phyloP scores from a whole-genome alignment of 495 filamentous ascomycete species.

The Hyaloscypha bicolor region DNA sequence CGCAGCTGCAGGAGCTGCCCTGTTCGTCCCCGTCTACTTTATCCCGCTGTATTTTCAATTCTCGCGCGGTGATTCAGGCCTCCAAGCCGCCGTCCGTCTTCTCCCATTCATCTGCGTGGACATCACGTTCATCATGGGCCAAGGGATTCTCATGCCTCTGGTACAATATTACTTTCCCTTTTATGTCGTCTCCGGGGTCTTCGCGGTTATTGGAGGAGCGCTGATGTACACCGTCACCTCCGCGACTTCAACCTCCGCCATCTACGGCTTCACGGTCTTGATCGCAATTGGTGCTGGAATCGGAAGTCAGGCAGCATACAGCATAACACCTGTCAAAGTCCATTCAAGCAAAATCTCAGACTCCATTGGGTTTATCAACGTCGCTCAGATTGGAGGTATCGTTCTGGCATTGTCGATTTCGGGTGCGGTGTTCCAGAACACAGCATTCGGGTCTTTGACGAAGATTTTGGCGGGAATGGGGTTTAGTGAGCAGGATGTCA shows the following conservation, averaged over 20 bases:
- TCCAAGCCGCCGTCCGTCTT: conserved; percentile 44
- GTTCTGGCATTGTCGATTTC: conserved; percentile 51
- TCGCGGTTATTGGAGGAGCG: conserved; percentile 50
- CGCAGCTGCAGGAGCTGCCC: conserved; percentile 35
- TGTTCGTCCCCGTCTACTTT: conserved; percentile 52
- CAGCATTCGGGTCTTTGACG: conserved; percentile 27
- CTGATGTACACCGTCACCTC: conserved; percentile 45
- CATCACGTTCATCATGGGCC: conserved; percentile 35
- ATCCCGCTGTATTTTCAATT: conserved; percentile 55
- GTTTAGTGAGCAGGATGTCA: conserved; percentile 37
- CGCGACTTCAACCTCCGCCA: conserved; percentile 34
- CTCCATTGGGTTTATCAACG: conserved; percentile 51
- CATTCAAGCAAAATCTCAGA: conserved; percentile 33
- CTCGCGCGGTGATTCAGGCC: conserved; percentile 37
- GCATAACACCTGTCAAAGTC: conserved; percentile 47
- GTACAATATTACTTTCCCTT: conserved; percentile 55
- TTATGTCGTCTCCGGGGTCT: conserved; percentile 50
- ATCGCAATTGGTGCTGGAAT: conserved; percentile 50
- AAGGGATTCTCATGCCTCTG: conserved; percentile 52
- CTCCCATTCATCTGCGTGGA: conserved; percentile 56
- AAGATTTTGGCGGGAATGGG: conserved; percentile 36
- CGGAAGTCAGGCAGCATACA: conserved; percentile 46
- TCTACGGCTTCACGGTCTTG: conserved; percentile 54
- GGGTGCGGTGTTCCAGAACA: conserved; percentile 50
- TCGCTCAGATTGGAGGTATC: conserved; percentile 48